These are phyloP conservation scores for Austroboletus festivus DNA, from an alignment of 768 basidiomycete genomes.

Conservation along the genomic window DNA sequence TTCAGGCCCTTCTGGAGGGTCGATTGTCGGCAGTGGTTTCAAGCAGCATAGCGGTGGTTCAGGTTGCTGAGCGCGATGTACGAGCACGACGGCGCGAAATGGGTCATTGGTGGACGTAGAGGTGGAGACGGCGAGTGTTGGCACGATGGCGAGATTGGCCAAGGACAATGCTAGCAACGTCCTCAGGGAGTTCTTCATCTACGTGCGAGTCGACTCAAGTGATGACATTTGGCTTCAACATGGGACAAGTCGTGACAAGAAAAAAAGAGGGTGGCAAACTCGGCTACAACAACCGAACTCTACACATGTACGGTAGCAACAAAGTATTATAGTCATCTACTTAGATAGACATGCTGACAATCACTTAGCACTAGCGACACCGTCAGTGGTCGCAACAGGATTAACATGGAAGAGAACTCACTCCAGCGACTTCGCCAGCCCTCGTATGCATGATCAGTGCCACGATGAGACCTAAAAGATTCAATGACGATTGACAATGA, in stretches of 20 bases:
- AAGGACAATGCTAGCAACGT: constrained; percentile 33
- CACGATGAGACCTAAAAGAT: constrained; percentile 69
- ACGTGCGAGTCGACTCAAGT: not conserved
- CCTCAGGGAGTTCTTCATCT: constrained; percentile 9
- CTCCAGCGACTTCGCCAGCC: constrained; percentile 32
- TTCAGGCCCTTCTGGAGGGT: constrained; percentile 46
- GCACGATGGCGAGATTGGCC: constrained; percentile 32
- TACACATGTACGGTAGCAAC: no score
- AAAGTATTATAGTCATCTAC: constrained; percentile 12
- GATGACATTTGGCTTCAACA: constrained; percentile 13
- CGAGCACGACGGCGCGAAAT: constrained; percentile 54
- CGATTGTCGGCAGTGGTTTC: constrained; percentile 40
- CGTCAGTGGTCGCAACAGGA: not conserved
- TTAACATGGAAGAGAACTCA: constrained; percentile 1
- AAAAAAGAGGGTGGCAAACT: not conserved
- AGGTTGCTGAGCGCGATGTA: constrained; percentile 41
- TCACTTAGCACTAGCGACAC: constrained; percentile 23
- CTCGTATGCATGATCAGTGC: constrained; percentile 94
- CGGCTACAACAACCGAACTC: not conserved
- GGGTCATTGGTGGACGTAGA: constrained; percentile 51
- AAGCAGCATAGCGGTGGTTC: constrained; percentile 69
- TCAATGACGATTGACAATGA: not conserved
- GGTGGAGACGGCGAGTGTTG: constrained; percentile 24
- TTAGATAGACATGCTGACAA: not conserved
- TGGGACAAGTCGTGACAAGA: constrained; percentile 4